Percentiles rank a stretch among this genome's conserved stretches.
These are phyloP conservation scores for Scedosporium dehoogii DNA, from an alignment of 2,329 filamentous ascomycete species.

Conservation along the genomic window DNA sequence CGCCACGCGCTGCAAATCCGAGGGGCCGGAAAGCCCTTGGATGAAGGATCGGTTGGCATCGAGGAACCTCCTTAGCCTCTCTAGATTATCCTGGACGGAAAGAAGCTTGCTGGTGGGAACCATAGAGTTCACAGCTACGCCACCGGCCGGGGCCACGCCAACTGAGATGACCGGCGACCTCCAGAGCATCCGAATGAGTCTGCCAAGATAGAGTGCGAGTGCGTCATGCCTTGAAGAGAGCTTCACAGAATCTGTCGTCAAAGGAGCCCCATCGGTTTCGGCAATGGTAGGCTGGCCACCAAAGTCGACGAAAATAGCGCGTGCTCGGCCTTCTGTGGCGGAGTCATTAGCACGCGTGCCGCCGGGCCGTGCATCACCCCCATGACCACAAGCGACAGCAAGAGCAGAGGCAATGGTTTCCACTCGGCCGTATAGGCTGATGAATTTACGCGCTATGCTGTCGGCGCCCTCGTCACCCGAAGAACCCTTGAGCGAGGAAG, in stretches of 20 bases:
- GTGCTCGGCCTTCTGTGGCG: conserved; percentile 73
- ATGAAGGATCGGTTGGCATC: conserved; percentile 84
- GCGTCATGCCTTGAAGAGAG: conserved; percentile 87
- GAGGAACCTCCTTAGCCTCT: conserved; percentile 71
- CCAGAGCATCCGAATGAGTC: conserved; percentile 86
- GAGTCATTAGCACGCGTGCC: conserved; percentile 74
- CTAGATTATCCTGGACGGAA: conserved; percentile 69
- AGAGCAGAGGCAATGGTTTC: conserved; percentile 87
- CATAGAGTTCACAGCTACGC: conserved; percentile 54
- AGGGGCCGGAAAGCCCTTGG: conserved; percentile 84
- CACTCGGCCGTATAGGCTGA: conserved; percentile 73
- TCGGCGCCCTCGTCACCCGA: conserved; percentile 73
- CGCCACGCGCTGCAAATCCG: conserved; percentile 66
- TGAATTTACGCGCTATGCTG: conserved; percentile 72
- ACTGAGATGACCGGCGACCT: conserved; percentile 61
- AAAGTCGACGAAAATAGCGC: conserved; percentile 82
- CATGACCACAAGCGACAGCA: conserved; percentile 91
- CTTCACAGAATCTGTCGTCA: conserved; percentile 70
- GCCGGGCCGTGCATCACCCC: conserved; percentile 61
- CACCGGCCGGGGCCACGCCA: conserved; percentile 41
- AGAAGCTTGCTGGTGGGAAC: conserved; percentile 60
- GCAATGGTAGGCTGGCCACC: conserved; percentile 80
- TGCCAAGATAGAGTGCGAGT: conserved; percentile 75
- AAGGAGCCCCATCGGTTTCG: conserved; percentile 61
- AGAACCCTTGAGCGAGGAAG: conserved; percentile 63